Base-by-base conservation (phyloP, 495 filamentous ascomycete genomes). In the Podospora bellae-mahoneyi region DNA sequence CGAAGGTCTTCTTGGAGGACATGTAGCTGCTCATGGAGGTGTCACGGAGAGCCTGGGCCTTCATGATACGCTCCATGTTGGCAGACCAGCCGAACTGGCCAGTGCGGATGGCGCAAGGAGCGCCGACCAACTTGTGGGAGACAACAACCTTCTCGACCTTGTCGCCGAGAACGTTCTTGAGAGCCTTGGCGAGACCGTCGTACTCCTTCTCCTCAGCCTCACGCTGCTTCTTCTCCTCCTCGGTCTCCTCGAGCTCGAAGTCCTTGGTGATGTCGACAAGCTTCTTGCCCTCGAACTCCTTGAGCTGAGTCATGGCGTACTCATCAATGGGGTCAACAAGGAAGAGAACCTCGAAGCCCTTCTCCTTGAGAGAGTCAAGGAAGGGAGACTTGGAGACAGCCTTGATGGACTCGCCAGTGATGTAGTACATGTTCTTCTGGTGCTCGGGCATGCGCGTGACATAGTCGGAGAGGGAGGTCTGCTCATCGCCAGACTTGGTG, bases 51-150 rank as follows among this genome's bases (percentile, higher is more conserved):
- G 95, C 95, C 87, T 99, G 95, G 39, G 95, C 96, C 90, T 99
- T 99, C 95, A 99, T 99, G 89, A 99, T 99, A 86, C 95, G 96
- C 90, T 99, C 95, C 95, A 99, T 99, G 88, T 99, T 99, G 79
- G 95, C 95, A 56, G 94, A 97, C 95, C 95, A 99, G 84, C 95
- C 95, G 82, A 99, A 99, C 86, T 99, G 95, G 76, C 96, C 95
- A 73, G 95, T 99, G 82, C 95, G 95, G 85, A 99, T 98, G 80
- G 95, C 95, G 83, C 96, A 98, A 78, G 95, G 95, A 69, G 96
- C 84, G 77, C 93, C 93, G 75, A 92, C 86, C 64, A 99, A 90
- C 90, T 98, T 98, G 92, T 97, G 93, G 74, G 89, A 93, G 79
- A 99, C 94, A 71, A 99, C 94, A 54, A 99, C 95, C 90, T 99